A percentile compares a stretch with the other conserved stretches of the same genome.
phyloP scores from a whole-genome alignment of 108 stramenopile species.

The Nitzschia sp. region DNA sequence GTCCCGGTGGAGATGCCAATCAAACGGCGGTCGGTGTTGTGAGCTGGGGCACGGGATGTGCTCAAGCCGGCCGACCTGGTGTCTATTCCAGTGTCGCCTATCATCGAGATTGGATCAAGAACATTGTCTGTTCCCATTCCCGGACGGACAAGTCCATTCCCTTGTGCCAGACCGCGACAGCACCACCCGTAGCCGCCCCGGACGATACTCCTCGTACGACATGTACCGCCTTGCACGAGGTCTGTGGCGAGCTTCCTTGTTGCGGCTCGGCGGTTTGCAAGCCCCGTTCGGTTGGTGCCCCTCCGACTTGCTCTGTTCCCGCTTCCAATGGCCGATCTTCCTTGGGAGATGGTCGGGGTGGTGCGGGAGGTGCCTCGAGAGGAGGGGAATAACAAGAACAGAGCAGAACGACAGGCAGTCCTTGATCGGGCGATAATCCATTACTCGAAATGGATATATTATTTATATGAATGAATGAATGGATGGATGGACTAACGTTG shows the following conservation, averaged over 20 bases:
- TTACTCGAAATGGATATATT: too few relatives aligned
- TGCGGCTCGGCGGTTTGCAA: constrained; percentile 3
- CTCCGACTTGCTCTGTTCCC: background rate
- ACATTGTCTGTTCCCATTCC: constrained; percentile 17
- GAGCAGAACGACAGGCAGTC: too few relatives aligned
- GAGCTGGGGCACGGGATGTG: constrained; percentile 49
- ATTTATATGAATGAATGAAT: too few relatives aligned
- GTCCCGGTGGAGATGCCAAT: background rate
- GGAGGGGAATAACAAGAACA: too few relatives aligned
- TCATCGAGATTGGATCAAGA: constrained; percentile 22
- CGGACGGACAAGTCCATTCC: constrained; percentile 3
- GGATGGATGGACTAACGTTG: too few relatives aligned
- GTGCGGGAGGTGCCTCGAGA: constrained; percentile 12
- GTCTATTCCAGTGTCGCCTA: constrained; percentile 30
- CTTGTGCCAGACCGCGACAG: background rate
- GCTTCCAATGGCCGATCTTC: background rate
- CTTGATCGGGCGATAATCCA: too few relatives aligned
- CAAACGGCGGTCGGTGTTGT: constrained; percentile 40
- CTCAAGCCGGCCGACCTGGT: constrained; percentile 31
- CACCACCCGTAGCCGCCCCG: background rate
- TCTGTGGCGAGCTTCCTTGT: background rate
- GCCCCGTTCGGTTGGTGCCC: background rate
- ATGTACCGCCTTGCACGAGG: background rate
- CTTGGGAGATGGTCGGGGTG: constrained; percentile 4
- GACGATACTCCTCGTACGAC: background rate